Evolutionary conservation across 345 rosid species (phyloP), one percentile per base, ranked within the genome.

Genomic region (Eucalyptus marginata): DNA sequence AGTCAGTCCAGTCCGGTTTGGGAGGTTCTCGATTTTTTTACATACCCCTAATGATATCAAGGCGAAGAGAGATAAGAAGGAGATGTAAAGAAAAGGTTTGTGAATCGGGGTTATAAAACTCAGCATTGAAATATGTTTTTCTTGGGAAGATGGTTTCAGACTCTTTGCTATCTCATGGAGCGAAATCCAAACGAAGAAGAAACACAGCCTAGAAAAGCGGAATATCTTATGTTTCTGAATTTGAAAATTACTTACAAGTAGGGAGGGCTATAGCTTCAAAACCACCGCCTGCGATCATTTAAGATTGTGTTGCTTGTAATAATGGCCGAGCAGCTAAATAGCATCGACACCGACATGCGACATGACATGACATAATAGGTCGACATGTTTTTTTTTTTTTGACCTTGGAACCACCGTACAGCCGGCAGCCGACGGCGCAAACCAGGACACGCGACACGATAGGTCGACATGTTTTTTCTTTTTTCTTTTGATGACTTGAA

Each of bases 401-500:
- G n/a, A n/a, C n/a, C n/a, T n/a, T n/a, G n/a, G n/a, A n/a, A n/a
- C n/a, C n/a, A n/a, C n/a, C n/a, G n/a, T n/a, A n/a, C n/a, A n/a
- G n/a, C n/a, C n/a, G n/a, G n/a, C n/a, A n/a, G n/a, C n/a, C n/a
- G n/a, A n/a, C n/a, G n/a, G n/a, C n/a, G n/a, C n/a, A n/a, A n/a
- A n/a, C n/a, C n/a, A n/a, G n/a, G n/a, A n/a, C n/a, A n/a, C n/a
- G n/a, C n/a, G n/a, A n/a, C n/a, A n/a, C n/a, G n/a, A 36, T 36
- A 36, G 1, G 40, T 0, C 11, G 11, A 46, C 1, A 9, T 1
- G 44, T 43, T n/a, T n/a, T n/a, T n/a, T n/a, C n/a, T n/a, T n/a
- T n/a, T n/a, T n/a, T n/a, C n/a, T n/a, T n/a, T n/a, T n/a, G n/a
- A n/a, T n/a, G n/a, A n/a, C n/a, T n/a, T n/a, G n/a, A n/a, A n/a